phyloP scores from a whole-genome alignment of 805 yeast genomes.

The Ogataea angusta region DNA sequence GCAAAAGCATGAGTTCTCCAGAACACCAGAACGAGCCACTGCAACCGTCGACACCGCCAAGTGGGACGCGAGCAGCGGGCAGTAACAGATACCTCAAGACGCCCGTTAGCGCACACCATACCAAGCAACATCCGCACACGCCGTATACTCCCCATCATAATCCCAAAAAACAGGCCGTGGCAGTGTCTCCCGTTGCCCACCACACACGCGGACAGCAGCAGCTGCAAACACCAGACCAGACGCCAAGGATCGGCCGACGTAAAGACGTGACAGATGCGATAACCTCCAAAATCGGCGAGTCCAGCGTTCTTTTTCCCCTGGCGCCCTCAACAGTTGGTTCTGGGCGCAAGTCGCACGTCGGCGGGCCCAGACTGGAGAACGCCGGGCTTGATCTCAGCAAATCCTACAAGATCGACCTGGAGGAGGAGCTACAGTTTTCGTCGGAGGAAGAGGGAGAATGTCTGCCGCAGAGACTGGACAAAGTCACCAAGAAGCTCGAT shows the following conservation, averaged over 20 bases:
- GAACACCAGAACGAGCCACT: slow-evolving; percentile 14
- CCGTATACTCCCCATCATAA: slow-evolving; percentile 25
- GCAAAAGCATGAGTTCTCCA: slow-evolving; percentile 13
- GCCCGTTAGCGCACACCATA: slow-evolving; percentile 17
- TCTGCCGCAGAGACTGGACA: slow-evolving; percentile 12
- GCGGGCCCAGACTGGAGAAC: slow-evolving; percentile 6
- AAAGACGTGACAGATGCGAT: slow-evolving; percentile 25
- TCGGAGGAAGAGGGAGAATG: slow-evolving; percentile 21
- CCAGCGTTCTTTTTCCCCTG: slow-evolving; percentile 24
- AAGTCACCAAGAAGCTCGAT: slow-evolving; percentile 22
- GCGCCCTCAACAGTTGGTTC: slow-evolving; percentile 32
- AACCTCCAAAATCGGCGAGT: slow-evolving; percentile 9
- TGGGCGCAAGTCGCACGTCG: slow-evolving; percentile 20
- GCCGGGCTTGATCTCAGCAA: slow-evolving; percentile 21
- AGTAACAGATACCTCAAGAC: slow-evolving; percentile 15
- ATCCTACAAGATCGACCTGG: slow-evolving; percentile 21
- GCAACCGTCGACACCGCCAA: slow-evolving; percentile 29
- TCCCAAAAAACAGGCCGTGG: slow-evolving; percentile 13
- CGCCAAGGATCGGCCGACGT: slow-evolving; percentile 22
- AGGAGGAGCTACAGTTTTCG: slow-evolving; percentile 21
- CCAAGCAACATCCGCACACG: slow-evolving; percentile 19
- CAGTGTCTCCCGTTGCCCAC: slow-evolving; percentile 17
- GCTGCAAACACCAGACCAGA: slow-evolving; percentile 26
- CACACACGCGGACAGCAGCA: slow-evolving; percentile 13
- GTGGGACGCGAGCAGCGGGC: slow-evolving; percentile 6